A percentile compares a stretch with the other conserved stretches of the same genome.
These are phyloP conservation scores for Axilococcus clingmanii DNA, from an alignment of 139 green algal genomes.

Conservation along the genomic window DNA sequence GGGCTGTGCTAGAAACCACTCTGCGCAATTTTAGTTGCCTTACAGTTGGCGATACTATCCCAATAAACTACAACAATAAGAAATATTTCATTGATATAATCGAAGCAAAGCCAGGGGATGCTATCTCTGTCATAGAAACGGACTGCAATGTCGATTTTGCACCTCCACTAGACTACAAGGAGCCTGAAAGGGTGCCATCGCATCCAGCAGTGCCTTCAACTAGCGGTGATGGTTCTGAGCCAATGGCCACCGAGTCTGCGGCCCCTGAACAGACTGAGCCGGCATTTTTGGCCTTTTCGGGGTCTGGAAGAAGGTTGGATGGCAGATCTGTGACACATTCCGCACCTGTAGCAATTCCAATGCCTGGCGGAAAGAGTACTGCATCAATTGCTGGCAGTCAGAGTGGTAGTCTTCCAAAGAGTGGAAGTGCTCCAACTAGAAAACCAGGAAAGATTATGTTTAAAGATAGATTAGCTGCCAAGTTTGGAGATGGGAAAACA, in stretches of 20 bases:
- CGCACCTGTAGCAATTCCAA: constrained; percentile 11
- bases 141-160: constrained; percentile 97
- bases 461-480: constrained; percentile 20
- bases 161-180: constrained; percentile 91
- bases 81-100: constrained; percentile 87
- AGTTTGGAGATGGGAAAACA: constrained; percentile 5
- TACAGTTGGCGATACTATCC: constrained; percentile 70
- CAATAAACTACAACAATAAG: constrained; percentile 94
- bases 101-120: constrained; percentile 68
- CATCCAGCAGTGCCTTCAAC: neutral
- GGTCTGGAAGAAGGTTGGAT: constrained; percentile 62
- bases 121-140: constrained; percentile 95
- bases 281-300: constrained; percentile 71
- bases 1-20: constrained; percentile 91
- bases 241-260: neutral
- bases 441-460: constrained; percentile 23
- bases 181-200: constrained; percentile 41
- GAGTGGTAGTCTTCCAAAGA: constrained; percentile 1
- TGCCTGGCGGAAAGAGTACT: neutral
- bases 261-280: constrained; percentile 15
- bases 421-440: neutral
- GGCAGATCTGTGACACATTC: constrained; percentile 48
- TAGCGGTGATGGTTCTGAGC: neutral
- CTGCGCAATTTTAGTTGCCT: constrained; percentile 61
- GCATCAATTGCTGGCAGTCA: neutral